Base-by-base conservation (phyloP, 371 early-diverging fungal genomes). In the Chytridiales sp. region DNA sequence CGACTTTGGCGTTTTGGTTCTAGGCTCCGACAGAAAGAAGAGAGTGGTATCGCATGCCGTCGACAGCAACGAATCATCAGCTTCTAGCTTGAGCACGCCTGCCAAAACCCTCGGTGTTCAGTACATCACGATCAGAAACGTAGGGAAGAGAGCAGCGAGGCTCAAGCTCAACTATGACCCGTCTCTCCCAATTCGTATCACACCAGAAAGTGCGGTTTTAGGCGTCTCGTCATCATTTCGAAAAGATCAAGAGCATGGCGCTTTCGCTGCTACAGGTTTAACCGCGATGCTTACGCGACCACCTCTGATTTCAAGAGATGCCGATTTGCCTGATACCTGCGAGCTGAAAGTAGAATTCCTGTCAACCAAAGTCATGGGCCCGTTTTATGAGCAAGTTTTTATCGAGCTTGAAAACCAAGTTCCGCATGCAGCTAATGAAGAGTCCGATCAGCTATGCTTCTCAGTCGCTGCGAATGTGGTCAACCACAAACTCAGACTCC, bases 401-500 rank as follows among this genome's bases (percentile, higher is more conserved):
- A 34, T 64, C 8, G 60, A 60, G 40, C 26, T 60, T 19, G 47
- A 58, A n/a, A 58, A 43, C 35, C 40, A 31, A 26, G 21, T 19
- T 13, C 49, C 35, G 40, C 21, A 30, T 21, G 47, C 47, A 29
- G 9, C 3, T 38, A 48, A 17, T 11, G 27, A 40, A 26, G 17
- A n/a, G 19, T 27, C 13, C 5, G 49, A 59, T 57, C 8, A 48
- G 8, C 54, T 56, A 22, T 13, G 32, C 13, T 48, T 72, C 19
- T 3, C 19, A 3, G 30, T 77, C 31, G 42, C 38, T 1, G 72
- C 64, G 4, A 61, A 51, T 2, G 65, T 72, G 8, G 66, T 72
- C 4, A 61, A 66, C 29, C 72, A 69, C 47, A 73, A 67, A 29
- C 44, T 77, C n/a, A 36, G 64, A 1, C 48, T 74, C 17, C 48